Evolutionary conservation across 495 filamentous ascomycete genomes (phyloP), one percentile per base, ranked within the genome.

Genomic region (Hypoxylon perforatum): DNA sequence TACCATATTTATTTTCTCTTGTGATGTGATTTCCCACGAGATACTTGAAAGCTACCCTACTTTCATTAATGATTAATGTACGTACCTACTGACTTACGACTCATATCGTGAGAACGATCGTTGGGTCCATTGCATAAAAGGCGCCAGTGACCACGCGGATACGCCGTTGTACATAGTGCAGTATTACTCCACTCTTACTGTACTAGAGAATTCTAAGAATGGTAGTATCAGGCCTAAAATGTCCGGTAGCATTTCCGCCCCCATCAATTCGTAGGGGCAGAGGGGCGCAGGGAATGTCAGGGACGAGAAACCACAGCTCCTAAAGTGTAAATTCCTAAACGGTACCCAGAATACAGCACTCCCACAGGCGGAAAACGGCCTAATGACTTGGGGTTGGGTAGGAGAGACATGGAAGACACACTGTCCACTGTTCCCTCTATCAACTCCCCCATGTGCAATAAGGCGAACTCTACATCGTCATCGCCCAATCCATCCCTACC

Each of bases 141-240:
- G 39, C 41, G 30, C 30, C 30, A 33, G 8, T 33, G 30, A 55
- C 30, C 45, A 67, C 30, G 25, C 64, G 54, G 65, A 48, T 54
- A 68, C 23, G 12, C 50, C 60, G 45, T 55, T 54, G 60, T 64
- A 64, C 19, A 59, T 60, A 64, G 60, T 64, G 44, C 36, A 36
- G 46, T 44, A 30, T 9, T 19, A 15, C 4, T 10, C 21, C 19
- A 55, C 49, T 25, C 56, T 61, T 56, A 69, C 60, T 68, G 56
- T 69, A 51, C 7, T 9, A 46, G 3, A 19, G 19, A 46, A 10
- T 14, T 35, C 25, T 36, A 46, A 19, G 23, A 45, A 57, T 22
- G 23, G 48, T 55, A 54, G 39, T 33, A 54, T 19, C 19, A 45
- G 38, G 23, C 22, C 39, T 33, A 33, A 33, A 45, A 41, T 56